Evolutionary conservation across 305 asterid genomes (phyloP), one percentile per base, ranked within the genome.

Genomic region (Salvia sclarea): DNA sequence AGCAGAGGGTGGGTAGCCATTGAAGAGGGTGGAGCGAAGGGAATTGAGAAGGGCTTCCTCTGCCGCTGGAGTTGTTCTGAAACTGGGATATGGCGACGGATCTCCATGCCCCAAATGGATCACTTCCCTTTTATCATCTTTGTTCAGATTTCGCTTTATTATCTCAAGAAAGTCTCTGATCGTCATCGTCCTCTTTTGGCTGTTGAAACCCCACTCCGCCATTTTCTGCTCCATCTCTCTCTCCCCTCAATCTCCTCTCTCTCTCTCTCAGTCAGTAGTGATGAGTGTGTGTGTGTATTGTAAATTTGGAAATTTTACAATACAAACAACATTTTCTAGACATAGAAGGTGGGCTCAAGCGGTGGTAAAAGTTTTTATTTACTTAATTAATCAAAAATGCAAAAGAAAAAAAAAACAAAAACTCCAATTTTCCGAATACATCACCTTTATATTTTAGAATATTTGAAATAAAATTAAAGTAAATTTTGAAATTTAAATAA

Each of bases 31-130:
- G 37, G 89, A 86, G 12, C 58, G 81, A 25, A 88, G 70, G 48
- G 91, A 75, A 35, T 65, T 70, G 64, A 79, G 48, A 14, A 88
- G 58, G 72, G 91, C 93, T 24, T 86, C 70, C 55, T 78, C 84
- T 3, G 83, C 87, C 6, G 76, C 44, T 0, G 72, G 78, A 30
- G 82, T 68, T 3, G 96, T 82, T 77, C 77, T 21, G 82, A 81
- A 86, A 48, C 85, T 58, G 0, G 91, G 85, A 35, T 77, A 83
- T 0, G 75, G 76, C 20, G 89, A 73, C 4, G 96, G 93, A 64
- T 88, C 93, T 16, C 93, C 96, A 76, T 61, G 77, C 12, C 89
- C 86, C n/a, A 88, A 85, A 63, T 81, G 84, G 54, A 88, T 77
- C 0, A 61, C 50, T 21, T 66, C 25, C 75, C 69, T 78, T n/a